Conservation (phyloP, 2,329 filamentous ascomycete genomes). For the Ceratocystis cubensis region DNA sequence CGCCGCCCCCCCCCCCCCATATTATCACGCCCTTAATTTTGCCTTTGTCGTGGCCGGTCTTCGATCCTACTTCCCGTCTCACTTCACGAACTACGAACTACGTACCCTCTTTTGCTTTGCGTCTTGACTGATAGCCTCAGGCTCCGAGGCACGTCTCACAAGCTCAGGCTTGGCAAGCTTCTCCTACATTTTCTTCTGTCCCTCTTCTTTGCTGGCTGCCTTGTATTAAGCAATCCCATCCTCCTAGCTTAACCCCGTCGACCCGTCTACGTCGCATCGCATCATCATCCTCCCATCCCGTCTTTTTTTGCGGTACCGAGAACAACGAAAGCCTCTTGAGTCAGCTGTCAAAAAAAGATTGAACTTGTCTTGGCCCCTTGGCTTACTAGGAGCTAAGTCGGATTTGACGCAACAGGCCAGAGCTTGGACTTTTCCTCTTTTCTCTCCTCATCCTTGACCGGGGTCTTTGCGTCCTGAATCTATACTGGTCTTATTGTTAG, state of each 20-base stretch:
- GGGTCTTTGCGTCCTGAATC: not conserved
- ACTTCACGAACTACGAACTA: not conserved
- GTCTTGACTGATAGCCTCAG: not conserved
- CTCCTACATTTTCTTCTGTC: not conserved
- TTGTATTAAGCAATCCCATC: not conserved
- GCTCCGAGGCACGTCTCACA: not conserved
- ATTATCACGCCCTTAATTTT: not conserved
- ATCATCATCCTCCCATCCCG: not conserved
- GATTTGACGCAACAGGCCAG: not conserved
- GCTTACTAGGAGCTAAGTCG: not conserved
- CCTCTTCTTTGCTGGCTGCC: not conserved
- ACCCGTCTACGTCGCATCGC: not conserved
- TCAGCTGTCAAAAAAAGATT: constrained; percentile 1
- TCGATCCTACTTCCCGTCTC: not conserved
- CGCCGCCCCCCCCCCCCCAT: not conserved
- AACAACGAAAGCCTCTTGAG: not conserved
- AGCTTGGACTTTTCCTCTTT: constrained; percentile 1
- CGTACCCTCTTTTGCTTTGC: not conserved
- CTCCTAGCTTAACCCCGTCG: not conserved
- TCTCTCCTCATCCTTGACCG: not conserved
- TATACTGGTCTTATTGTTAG: not conserved
- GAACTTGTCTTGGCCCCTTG: constrained; percentile 4
- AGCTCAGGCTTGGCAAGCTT: not conserved
- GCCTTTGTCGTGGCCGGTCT: not conserved
- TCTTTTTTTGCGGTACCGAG: constrained; percentile 1